phyloP scores from a whole-genome alignment of 345 rosid species.

The Draba incana region DNA sequence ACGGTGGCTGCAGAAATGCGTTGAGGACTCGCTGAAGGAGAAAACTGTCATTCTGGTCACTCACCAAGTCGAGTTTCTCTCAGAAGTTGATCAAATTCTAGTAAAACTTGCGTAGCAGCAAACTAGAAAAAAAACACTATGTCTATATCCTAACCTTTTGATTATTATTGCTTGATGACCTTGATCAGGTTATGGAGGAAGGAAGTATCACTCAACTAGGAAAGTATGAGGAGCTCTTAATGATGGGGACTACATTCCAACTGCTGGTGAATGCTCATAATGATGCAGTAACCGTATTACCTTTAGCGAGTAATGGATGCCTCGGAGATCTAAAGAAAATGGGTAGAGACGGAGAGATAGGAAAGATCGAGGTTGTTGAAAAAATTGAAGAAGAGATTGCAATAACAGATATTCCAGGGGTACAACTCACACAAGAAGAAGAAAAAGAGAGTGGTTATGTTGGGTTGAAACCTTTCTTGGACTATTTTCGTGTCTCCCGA shows the following conservation, averaged over 20 bases:
- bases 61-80: conserved; percentile 86
- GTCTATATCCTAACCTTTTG: background rate
- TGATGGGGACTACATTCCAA: conserved; percentile 62
- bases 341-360: conserved; percentile 19
- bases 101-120: conserved; percentile 39
- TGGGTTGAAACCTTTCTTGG: conserved; percentile 65
- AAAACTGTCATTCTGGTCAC: conserved; percentile 80
- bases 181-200: conserved; percentile 62
- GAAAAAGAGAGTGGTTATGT: conserved; percentile 63
- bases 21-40: conserved; percentile 53
- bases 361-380: conserved; percentile 30
- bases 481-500: conserved; percentile 58
- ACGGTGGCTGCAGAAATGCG: conserved; percentile 65
- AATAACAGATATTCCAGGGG: conserved; percentile 42
- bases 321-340: conserved; percentile 20
- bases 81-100: conserved; percentile 64
- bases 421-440: conserved; percentile 71
- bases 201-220: conserved; percentile 67
- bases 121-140: background rate
- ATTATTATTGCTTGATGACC: conserved; percentile 9
- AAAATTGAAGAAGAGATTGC: conserved; percentile 35
- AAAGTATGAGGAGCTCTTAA: conserved; percentile 60
- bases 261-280: conserved; percentile 77
- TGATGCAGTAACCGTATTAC: conserved; percentile 54
- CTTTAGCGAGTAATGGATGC: conserved; percentile 42